phyloP scores from a whole-genome alignment of 2,329 filamentous ascomycete genomes.

The Aspergillus ochraceus region DNA sequence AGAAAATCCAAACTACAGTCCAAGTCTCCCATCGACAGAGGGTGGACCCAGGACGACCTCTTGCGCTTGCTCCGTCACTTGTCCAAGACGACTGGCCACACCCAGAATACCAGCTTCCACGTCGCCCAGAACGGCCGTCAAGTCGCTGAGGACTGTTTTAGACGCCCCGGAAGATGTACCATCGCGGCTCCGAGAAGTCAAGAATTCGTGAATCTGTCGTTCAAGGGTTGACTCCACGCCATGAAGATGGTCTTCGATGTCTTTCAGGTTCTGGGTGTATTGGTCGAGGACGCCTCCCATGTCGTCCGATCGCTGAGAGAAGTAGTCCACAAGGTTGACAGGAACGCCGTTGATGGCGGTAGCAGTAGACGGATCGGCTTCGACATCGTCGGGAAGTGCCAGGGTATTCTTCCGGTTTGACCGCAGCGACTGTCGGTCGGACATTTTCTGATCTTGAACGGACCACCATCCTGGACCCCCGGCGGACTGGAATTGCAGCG shows the following conservation, averaged over 20 bases:
- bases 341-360: conserved; percentile 53
- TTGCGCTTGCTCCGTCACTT: conserved; percentile 61
- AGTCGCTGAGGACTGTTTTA: conserved; percentile 42
- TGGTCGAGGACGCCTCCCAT: conserved; percentile 59
- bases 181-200: conserved; percentile 41
- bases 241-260: conserved; percentile 66
- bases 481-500: conserved; percentile 60
- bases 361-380: conserved; percentile 38
- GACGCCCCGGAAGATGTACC: conserved; percentile 45
- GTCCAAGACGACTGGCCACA: conserved; percentile 62
- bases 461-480: conserved; percentile 42
- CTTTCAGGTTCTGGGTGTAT: conserved; percentile 60
- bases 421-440: conserved; percentile 39
- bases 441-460: conserved; percentile 38
- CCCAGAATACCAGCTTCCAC: conserved; percentile 66
- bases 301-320: conserved; percentile 62
- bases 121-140: conserved; percentile 62
- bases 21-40: conserved; percentile 26
- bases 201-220: conserved; percentile 60
- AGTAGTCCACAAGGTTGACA: conserved; percentile 63
- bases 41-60: conserved; percentile 52
- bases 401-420: conserved; percentile 45
- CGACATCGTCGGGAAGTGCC: conserved; percentile 49
- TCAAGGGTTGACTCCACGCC: conserved; percentile 62
- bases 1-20: conserved; percentile 15